Evolutionary conservation across 495 filamentous ascomycete species (phyloP).

Genomic region (Melanomma pulvis-pyrius): DNA sequence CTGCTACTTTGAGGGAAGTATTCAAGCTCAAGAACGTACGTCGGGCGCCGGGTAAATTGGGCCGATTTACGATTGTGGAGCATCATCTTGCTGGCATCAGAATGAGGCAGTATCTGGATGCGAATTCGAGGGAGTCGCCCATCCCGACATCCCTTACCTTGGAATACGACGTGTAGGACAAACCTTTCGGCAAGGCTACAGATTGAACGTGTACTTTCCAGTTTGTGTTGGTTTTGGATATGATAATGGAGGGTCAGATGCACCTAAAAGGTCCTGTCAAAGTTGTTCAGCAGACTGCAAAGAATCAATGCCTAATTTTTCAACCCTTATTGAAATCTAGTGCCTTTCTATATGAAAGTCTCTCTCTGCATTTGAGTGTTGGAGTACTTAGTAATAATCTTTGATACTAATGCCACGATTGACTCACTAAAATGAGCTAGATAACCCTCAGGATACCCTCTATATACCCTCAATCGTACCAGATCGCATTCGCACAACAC

Average conservation of each 20-base stretch:
- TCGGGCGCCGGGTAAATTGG: constrained; percentile 35
- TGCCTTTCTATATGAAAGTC: no score
- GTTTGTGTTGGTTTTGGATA: no score
- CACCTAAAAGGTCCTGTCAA: no score
- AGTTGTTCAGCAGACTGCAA: neutral
- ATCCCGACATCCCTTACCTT: constrained; percentile 47
- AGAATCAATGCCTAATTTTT: neutral
- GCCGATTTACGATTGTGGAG: constrained; percentile 42
- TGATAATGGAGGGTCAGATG: no score
- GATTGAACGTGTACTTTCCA: no score
- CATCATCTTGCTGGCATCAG: constrained; percentile 44
- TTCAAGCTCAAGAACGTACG: constrained; percentile 42
- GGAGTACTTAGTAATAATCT: no score
- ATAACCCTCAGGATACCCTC: no score
- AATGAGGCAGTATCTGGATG: constrained; percentile 49
- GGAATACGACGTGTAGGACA: constrained; percentile 45
- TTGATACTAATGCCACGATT: no score
- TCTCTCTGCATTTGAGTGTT: neutral
- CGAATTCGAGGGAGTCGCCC: constrained; percentile 44
- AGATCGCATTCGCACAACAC: constrained; percentile 5
- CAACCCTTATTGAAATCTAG: neutral
- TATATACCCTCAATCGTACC: neutral
- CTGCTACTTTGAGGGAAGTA: constrained; percentile 42
- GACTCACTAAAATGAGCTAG: constrained; percentile 6
- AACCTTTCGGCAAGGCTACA: no score